Base-by-base conservation (phyloP, 148 eudicot species). In the Arbutus unedo region DNA sequence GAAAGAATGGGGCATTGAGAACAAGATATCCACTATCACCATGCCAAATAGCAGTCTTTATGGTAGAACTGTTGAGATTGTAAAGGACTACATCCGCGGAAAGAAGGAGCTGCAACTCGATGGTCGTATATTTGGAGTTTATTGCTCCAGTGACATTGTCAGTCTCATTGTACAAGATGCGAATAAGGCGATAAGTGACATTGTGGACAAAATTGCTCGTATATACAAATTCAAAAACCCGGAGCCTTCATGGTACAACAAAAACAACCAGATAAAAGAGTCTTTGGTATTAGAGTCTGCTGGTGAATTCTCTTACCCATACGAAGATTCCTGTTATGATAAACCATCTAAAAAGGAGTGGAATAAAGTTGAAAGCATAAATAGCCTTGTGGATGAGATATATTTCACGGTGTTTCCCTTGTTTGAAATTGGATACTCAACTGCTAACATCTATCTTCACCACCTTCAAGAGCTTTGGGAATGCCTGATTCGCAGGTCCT, bases 401-500 rank as follows among this genome's bases (percentile, higher is more conserved):
- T 70, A 14, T 70, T 48, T 14, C 48, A 70, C 4, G 7, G 74
- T 70, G 21, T 70, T 70, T 70, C 74, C 74, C 14, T 70, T 70
- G 15, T 70, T 70, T 70, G 74, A 43, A 43, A 70, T 41, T 18
- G 74, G 49, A 15, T 70, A 43, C 23, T 41, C 74, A 41, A 70
- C 74, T 70, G 48, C 74, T 70, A 41, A 43, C 21, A 15, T 70
- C 74, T 70, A 70, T 70, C 74, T 41, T 43, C 74, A 70, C 45
- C 64, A 81, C 83, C 84, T 87, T 19, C 78, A 41, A n/a, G 87
- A 87, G 82, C 81, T 87, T 85, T 81, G 47, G 47, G 81, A 57
- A 38, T 76, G 47, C 51, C 74, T 87, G 71, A 60, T 49, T 10
- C 66, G 38, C 14, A 44, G 31, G 72, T 70, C 49, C 49, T 11